Percentiles rank a stretch among this genome's conserved stretches.
phyloP scores from a whole-genome alignment of 192 early-diverging fungal genomes.

The Podila clonocystis region DNA sequence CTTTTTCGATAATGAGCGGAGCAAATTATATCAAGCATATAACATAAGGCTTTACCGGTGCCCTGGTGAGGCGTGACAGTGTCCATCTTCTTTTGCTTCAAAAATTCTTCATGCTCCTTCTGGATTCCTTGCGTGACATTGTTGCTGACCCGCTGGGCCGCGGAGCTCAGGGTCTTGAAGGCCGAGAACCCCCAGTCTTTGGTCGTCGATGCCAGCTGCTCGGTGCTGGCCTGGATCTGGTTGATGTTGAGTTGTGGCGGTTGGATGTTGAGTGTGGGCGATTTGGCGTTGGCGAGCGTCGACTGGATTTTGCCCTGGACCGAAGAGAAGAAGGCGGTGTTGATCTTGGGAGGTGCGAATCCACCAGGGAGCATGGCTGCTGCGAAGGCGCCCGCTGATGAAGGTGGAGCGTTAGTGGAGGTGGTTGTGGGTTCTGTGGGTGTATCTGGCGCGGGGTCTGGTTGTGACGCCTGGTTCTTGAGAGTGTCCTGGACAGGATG shows the following conservation, averaged over 20 bases:
- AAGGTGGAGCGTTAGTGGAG: neutral
- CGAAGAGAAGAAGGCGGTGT: constrained; percentile 43
- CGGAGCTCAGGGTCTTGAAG: constrained; percentile 40
- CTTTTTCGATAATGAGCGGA: neutral
- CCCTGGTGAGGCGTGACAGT: constrained; percentile 47
- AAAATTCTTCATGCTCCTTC: constrained; percentile 57
- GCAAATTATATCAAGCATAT: neutral
- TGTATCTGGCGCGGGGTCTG: neutral
- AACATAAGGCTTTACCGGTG: constrained; percentile 35
- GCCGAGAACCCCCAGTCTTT: constrained; percentile 48
- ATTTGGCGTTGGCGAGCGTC: constrained; percentile 27
- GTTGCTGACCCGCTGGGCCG: constrained; percentile 35
- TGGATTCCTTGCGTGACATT: constrained; percentile 56
- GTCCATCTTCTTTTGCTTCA: constrained; percentile 57
- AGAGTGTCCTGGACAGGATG: too few species aligned
- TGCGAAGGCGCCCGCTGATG: constrained; percentile 20
- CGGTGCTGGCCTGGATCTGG: constrained; percentile 35
- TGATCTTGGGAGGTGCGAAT: constrained; percentile 37
- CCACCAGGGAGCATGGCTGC: constrained; percentile 27
- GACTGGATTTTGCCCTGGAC: constrained; percentile 44
- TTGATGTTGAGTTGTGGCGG: constrained; percentile 30
- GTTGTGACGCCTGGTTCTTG: too few species aligned
- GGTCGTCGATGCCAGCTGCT: constrained; percentile 40
- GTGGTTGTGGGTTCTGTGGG: neutral
- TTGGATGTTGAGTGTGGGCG: constrained; percentile 11